A percentile compares a stretch with the other conserved stretches of the same genome.
Evolutionary conservation across 257 asterid species (phyloP).

Genomic region (Nicotiana attenuata): DNA sequence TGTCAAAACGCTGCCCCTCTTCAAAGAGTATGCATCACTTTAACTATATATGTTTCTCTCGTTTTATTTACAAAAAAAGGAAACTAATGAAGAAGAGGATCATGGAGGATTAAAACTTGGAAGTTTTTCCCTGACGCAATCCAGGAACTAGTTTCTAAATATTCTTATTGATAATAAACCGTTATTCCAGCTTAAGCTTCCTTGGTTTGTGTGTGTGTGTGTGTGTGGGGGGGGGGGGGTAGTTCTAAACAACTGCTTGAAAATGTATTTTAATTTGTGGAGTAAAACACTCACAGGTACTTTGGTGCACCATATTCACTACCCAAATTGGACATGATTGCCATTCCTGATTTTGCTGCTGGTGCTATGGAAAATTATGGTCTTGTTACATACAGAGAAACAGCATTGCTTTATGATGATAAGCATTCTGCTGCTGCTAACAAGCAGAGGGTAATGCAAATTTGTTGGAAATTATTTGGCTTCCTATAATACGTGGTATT

Average conservation of each 20-base stretch:
- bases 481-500: not conserved
- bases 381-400: constrained; percentile 87
- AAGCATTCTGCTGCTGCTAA: constrained; percentile 95
- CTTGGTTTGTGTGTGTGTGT: no score
- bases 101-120: not conserved
- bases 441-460: constrained; percentile 77
- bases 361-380: constrained; percentile 99
- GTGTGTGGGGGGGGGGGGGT: not conserved
- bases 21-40: constrained; percentile 51
- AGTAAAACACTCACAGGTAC: constrained; percentile 41
- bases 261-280: not conserved
- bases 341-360: constrained; percentile 97
- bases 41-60: not conserved
- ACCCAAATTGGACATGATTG: constrained; percentile 95
- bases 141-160: not conserved
- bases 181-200: not conserved
- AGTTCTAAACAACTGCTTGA: not conserved
- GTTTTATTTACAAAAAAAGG: not conserved
- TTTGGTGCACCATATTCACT: constrained; percentile 85
- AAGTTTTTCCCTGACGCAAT: not conserved
- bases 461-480: constrained; percentile 17
- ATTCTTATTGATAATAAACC: not conserved
- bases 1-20: constrained; percentile 82
- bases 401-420: constrained; percentile 88
- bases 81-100: not conserved